Base-by-base conservation (phyloP, 345 rosid species). In the Orychophragmus violaceus region DNA sequence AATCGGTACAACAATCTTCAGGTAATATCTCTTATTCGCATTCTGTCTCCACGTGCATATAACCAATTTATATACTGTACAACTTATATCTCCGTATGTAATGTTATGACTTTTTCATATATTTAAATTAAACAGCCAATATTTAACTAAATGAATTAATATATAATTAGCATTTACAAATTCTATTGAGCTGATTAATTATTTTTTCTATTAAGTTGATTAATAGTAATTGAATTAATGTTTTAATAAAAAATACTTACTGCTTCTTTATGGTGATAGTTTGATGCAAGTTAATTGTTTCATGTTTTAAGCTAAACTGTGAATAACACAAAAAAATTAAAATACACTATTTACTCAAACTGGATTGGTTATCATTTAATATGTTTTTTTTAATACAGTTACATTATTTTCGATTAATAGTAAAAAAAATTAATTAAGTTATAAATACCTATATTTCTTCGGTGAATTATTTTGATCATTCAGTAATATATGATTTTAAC, bases 1-100 rank as follows among this genome's bases (percentile, higher is more conserved):
- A 91, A 83, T 72, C 98, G 94, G 71, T 87, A 85, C 88, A 91
- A 91, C 72, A 91, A 88, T 75, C 98, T 88, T 69, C 94, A 91
- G 91, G 96, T 91, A 41, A 45, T 41, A 35, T 42, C 6, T 19
- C 21, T 41, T 56, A 63, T 13, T 17, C 13, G 12, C n/a, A 49
- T 37, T 16, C 11, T 6, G 3, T 62, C 2, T 28, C 56, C 62
- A 70, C 62, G 32, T 29, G 62, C 68, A n/a, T n/a, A 70, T 16
- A 46, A 46, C 9, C 2, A 17, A n/a, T 37, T 55, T 12, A 3
- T 12, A 17, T 1, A 41, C 16, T 6, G 7, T 25, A n/a, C 24
- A 29, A 44, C 32, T 29, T 44, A n/a, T 37, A n/a, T n/a, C 13
- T 9, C 8, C 12, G 13, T 8, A 30, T 30, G 3, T 30, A 8